A percentile compares a stretch with the other conserved stretches of the same genome.
Evolutionary conservation across 78 protist species (phyloP).

Genomic region (Dictyostelium brefeldianum): DNA sequence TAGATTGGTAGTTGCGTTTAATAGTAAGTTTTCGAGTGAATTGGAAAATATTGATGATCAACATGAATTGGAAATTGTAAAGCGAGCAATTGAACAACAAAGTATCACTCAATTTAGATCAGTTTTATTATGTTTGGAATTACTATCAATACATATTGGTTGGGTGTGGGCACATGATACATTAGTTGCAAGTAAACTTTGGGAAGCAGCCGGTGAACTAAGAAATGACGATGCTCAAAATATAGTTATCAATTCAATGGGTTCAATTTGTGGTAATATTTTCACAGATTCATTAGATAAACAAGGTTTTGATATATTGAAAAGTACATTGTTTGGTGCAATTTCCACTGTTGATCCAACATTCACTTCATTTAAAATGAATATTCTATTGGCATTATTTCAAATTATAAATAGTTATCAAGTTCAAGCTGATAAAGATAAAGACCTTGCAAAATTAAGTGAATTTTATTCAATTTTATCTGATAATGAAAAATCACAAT

Average conservation of each 20-base stretch:
- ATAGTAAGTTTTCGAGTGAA: no score
- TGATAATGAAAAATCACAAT: neutral
- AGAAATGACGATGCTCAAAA: neutral
- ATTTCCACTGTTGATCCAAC: neutral
- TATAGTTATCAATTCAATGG: slow-evolving; percentile 12
- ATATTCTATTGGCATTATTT: slow-evolving; percentile 15
- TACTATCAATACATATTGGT: slow-evolving; percentile 36
- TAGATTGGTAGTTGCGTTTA: neutral
- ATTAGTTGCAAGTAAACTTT: slow-evolving; percentile 31
- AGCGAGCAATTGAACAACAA: neutral
- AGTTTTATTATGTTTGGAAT: slow-evolving; percentile 23
- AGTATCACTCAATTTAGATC: neutral
- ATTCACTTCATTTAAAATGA: slow-evolving; percentile 5
- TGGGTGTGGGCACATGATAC: slow-evolving; percentile 64
- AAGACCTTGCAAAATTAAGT: neutral
- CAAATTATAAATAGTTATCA: neutral
- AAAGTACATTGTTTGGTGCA: neutral
- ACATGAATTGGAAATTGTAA: no score
- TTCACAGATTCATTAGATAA: neutral
- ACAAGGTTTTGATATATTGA: slow-evolving; percentile 13
- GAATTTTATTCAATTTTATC: neutral
- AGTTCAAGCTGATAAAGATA: neutral
- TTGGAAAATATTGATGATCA: no score
- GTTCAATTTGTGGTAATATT: neutral
- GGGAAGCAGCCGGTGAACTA: slow-evolving; percentile 10